A percentile compares a stretch with the other conserved stretches of the same genome.
These are phyloP conservation scores for Cladosporium sp. DNA, from an alignment of 2,329 filamentous ascomycete genomes.

Conservation along the genomic window DNA sequence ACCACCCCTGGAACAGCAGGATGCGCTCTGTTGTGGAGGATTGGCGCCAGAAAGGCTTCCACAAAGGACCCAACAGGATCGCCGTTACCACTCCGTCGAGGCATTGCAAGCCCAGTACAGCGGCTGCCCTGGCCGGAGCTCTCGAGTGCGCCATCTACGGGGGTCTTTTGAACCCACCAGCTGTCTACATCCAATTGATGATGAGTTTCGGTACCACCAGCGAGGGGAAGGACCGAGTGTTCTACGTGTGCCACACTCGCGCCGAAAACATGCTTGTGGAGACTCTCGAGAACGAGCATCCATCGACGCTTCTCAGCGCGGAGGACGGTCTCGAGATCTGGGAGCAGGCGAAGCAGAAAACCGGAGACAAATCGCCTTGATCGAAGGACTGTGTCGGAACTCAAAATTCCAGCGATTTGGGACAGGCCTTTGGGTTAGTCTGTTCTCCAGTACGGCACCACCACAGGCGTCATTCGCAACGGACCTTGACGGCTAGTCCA, in stretches of 20 bases:
- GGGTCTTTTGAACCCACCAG: not conserved
- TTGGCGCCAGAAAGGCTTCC: not conserved
- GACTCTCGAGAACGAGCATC: not conserved
- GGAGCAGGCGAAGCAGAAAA: not conserved
- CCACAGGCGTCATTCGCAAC: not conserved
- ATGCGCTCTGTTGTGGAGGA: not conserved
- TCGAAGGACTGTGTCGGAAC: not conserved
- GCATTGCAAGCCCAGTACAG: not conserved
- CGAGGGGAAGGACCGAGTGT: not conserved
- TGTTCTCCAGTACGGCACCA: not conserved
- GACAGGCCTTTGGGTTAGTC: not conserved
- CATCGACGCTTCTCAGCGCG: not conserved
- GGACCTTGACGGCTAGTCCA: not conserved
- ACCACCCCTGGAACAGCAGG: not conserved
- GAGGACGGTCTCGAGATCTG: not conserved
- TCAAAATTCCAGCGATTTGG: not conserved
- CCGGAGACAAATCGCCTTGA: not conserved
- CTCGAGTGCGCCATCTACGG: not conserved
- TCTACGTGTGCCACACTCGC: not conserved
- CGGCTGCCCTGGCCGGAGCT: not conserved
- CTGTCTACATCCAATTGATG: not conserved
- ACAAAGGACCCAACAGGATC: not conserved
- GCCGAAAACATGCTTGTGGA: not conserved
- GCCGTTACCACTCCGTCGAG: not conserved
- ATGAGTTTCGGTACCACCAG: too few relatives aligned